A percentile compares a stretch with the other conserved stretches of the same genome.
Evolutionary conservation across 1,284 basidiomycete genomes (phyloP).

Genomic region (Fomitopsis schrenkii): DNA sequence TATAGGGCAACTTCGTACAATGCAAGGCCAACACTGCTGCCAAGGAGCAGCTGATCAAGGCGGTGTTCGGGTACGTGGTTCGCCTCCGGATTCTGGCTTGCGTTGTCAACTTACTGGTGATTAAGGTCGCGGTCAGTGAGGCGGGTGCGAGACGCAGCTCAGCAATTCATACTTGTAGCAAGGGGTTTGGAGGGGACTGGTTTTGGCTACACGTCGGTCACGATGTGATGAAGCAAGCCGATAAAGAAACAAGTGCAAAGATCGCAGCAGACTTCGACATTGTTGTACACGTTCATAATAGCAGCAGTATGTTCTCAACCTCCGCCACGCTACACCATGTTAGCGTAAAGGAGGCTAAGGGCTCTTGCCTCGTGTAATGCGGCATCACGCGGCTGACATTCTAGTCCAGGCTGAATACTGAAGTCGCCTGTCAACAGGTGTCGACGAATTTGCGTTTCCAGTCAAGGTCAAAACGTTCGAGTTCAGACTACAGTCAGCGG

Average conservation of each 20-base stretch:
- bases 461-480: background rate
- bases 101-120: slow-evolving; percentile 1
- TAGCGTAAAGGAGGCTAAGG: background rate
- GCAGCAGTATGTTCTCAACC: background rate
- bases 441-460: background rate
- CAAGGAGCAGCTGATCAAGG: slow-evolving; percentile 75
- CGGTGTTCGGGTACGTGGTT: slow-evolving; percentile 57
- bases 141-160: slow-evolving; percentile 66
- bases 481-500: background rate
- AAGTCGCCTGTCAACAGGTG: too few species aligned
- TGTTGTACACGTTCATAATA: background rate
- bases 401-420: background rate
- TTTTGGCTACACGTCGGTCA: slow-evolving; percentile 60
- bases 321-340: background rate
- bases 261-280: background rate
- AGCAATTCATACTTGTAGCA: slow-evolving; percentile 72
- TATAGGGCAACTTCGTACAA: slow-evolving; percentile 57
- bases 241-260: background rate
- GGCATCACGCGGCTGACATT: background rate
- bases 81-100: background rate
- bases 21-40: slow-evolving; percentile 64
- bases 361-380: background rate
- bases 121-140: slow-evolving; percentile 59
- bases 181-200: slow-evolving; percentile 72
- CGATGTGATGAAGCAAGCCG: slow-evolving; percentile 22